Evolutionary conservation across 768 basidiomycete genomes (phyloP).

Genomic region (Termitomyces sp.): DNA sequence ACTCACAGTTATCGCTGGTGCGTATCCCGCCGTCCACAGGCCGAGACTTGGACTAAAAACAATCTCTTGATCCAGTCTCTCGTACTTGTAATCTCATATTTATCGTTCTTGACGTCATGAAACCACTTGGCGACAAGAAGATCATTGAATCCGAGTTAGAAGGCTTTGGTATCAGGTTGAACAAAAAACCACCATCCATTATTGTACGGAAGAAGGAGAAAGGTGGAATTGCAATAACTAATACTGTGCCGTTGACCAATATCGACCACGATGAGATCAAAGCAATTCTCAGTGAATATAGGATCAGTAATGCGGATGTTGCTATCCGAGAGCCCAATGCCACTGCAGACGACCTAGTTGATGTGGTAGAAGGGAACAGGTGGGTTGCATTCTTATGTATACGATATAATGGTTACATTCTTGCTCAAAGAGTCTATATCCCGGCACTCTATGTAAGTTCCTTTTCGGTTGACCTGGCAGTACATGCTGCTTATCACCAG

Average conservation of each 20-base stretch:
- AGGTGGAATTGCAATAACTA: slow-evolving; percentile 91
- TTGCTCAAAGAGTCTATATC: slow-evolving; percentile 72
- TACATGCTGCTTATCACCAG: neutral
- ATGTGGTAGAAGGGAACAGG: slow-evolving; percentile 96
- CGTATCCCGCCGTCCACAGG: slow-evolving; percentile 17
- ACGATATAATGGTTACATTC: neutral
- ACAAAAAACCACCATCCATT: slow-evolving; percentile 90
- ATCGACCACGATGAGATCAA: slow-evolving; percentile 96
- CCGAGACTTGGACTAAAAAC: slow-evolving; percentile 10
- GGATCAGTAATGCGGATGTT: slow-evolving; percentile 82
- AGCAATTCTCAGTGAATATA: slow-evolving; percentile 91
- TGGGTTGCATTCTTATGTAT: slow-evolving; percentile 21
- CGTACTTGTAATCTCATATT: slow-evolving; percentile 98
- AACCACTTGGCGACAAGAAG: slow-evolving; percentile 94
- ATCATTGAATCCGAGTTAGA: slow-evolving; percentile 91
- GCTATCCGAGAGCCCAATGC: slow-evolving; percentile 90
- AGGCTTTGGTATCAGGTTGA: slow-evolving; percentile 96
- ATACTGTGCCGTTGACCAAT: slow-evolving; percentile 93
- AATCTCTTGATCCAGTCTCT: slow-evolving; percentile 56
- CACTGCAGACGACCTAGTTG: slow-evolving; percentile 93
- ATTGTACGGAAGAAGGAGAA: slow-evolving; percentile 82
- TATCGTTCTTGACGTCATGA: slow-evolving; percentile 96
- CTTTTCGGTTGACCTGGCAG: neutral
- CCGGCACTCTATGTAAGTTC: slow-evolving; percentile 79
- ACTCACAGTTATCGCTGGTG: slow-evolving; percentile 69